Conservation (phyloP, 768 basidiomycete genomes). For the Tephrocybe sp. region DNA sequence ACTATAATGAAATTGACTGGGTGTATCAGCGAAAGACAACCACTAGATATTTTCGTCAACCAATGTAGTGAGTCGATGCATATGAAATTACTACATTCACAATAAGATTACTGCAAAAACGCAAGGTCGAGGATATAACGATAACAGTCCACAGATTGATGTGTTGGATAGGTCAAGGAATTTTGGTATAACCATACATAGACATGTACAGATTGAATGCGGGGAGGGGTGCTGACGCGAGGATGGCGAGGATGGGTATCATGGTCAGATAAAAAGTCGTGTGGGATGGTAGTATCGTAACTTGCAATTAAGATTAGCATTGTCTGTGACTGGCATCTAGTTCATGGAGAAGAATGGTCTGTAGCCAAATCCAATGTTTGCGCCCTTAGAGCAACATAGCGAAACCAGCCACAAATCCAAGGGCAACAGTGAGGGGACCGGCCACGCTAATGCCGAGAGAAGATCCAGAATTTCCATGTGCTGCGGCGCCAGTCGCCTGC, state of each 20-base stretch:
- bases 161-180: background rate
- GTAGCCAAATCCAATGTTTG: background rate
- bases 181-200: constrained; percentile 1
- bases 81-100: too few relatives aligned
- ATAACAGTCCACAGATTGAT: constrained; percentile 2
- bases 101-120: too few relatives aligned
- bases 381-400: constrained; percentile 12
- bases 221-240: background rate
- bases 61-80: too few relatives aligned
- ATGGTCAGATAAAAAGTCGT: constrained; percentile 9
- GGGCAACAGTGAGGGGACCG: constrained; percentile 11
- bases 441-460: constrained; percentile 6
- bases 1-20: too few relatives aligned
- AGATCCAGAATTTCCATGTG: constrained; percentile 1
- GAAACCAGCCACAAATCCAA: constrained; percentile 19
- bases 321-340: constrained; percentile 12
- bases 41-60: too few relatives aligned
- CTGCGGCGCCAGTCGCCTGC: constrained; percentile 23
- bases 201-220: background rate
- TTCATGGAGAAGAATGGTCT: constrained; percentile 3
- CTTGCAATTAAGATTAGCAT: constrained; percentile 10
- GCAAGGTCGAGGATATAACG: background rate
- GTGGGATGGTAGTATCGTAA: constrained; percentile 1
- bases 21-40: too few relatives aligned
- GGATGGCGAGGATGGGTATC: constrained; percentile 10